Base-by-base conservation (phyloP, 139 green algal genomes). In the Ettlia oleoabundans region DNA sequence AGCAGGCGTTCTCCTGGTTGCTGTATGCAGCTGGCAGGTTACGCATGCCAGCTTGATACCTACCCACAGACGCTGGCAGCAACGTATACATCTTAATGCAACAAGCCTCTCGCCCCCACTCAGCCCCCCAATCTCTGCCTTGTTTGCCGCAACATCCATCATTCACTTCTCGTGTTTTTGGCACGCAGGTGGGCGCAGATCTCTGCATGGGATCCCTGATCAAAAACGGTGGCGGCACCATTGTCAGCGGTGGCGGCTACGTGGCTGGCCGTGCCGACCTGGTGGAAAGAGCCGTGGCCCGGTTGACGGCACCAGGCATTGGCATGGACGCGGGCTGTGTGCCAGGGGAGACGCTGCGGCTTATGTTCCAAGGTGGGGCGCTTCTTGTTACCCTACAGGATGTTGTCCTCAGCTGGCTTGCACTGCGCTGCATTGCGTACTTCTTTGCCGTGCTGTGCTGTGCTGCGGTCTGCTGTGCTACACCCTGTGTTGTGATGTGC, bases 161-260 rank as follows among this genome's bases (percentile, higher is more conserved):
- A 28, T 65, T 22, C 30, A 3, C 43, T 33, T 21, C 51, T 30
- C 43, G 2, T 28, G 5, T 40, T 8, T 8, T 38, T n/a, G 32
- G 5, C 72, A 0, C 6, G 19, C 68, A 91, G 80, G 93, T 98
- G 42, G 96, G 96, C 3, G 96, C 95, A 33, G 96, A 99, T 83
- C 88, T 99, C 55, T 92, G 89, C 43, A 98, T 97, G 92, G 96
- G 96, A 30, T 94, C 82, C 33, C 87, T 99, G 55, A 99, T 99
- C 85, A 99, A 99, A 88, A 98, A 96, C 79, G 89, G 89, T n/a
- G 96, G 96, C 21, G 96, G 94, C 64, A 98, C 93, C 52, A 94
- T 99, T 1, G 94, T 90, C 1, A 89, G 93, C 8, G 88, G 94
- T 18, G 96, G 96, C 40, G 96, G 96, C 28, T 99, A 99, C 77